These are phyloP conservation scores for Sanguinoderma infundibulare DNA, from an alignment of 1,284 basidiomycete genomes.

Conservation along the genomic window DNA sequence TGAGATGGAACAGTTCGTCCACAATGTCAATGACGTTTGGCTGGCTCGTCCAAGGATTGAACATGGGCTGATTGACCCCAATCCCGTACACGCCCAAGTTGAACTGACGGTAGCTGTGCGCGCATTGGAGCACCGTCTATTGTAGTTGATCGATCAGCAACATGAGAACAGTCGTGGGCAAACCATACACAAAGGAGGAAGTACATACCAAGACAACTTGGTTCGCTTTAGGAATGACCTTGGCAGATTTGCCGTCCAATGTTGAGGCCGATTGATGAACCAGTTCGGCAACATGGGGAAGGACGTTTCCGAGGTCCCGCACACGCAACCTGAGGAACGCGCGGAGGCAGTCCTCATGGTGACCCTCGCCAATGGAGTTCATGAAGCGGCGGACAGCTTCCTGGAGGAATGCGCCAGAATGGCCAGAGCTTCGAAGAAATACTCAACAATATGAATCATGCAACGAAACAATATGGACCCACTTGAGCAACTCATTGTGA, in stretches of 20 bases:
- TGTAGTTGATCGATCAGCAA: too few relatives aligned
- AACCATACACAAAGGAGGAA: not conserved
- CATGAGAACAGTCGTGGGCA: not conserved
- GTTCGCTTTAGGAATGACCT: constrained; percentile 72
- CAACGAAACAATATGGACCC: constrained; percentile 30
- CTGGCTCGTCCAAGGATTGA: constrained; percentile 86
- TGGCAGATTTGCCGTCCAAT: constrained; percentile 43
- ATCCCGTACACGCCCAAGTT: constrained; percentile 81
- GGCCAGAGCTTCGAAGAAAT: constrained; percentile 37
- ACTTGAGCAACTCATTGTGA: constrained; percentile 78
- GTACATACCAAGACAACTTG: constrained; percentile 67
- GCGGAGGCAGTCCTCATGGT: constrained; percentile 80
- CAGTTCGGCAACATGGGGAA: constrained; percentile 57
- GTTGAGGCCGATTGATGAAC: constrained; percentile 46
- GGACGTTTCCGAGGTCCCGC: constrained; percentile 57
- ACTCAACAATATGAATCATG: not conserved
- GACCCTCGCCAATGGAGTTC: constrained; percentile 53
- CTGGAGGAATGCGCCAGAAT: constrained; percentile 60
- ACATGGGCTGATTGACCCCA: constrained; percentile 55
- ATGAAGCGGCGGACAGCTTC: constrained; percentile 72
- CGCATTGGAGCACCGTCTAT: constrained; percentile 75
- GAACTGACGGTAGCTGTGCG: constrained; percentile 75
- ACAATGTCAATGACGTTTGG: constrained; percentile 71
- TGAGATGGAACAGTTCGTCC: constrained; percentile 74
- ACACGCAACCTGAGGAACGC: constrained; percentile 85